phyloP scores from a whole-genome alignment of 164 flowering plant genomes.

The Magnolia kwangsiensis region DNA sequence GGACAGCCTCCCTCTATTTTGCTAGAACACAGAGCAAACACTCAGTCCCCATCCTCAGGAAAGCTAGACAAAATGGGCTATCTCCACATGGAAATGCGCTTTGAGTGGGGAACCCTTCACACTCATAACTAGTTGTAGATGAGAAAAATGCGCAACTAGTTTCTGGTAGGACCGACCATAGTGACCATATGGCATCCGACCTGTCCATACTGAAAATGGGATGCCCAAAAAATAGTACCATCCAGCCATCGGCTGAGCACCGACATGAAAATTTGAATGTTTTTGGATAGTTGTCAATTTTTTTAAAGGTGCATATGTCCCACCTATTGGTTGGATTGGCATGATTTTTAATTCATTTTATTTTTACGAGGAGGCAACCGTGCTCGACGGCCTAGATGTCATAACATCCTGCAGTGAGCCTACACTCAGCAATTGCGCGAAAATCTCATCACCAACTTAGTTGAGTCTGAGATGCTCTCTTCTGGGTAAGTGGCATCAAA shows the following conservation, averaged over 20 bases:
- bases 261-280: background rate
- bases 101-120: background rate
- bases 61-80: background rate
- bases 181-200: background rate
- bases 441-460: background rate
- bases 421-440: background rate
- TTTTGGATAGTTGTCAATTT: background rate
- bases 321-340: background rate
- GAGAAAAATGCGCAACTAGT: background rate
- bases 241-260: background rate
- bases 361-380: background rate
- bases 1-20: no score
- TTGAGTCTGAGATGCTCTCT: background rate
- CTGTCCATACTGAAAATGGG: background rate
- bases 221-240: background rate
- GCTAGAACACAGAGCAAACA: no score
- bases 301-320: background rate
- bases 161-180: background rate
- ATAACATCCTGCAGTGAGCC: background rate
- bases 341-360: background rate
- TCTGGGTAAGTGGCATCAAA: constrained; percentile 24
- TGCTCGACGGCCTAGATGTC: background rate
- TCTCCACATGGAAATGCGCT: background rate
- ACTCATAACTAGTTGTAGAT: no score
- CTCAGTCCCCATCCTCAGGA: no score